Percentiles rank a stretch among this genome's conserved stretches.
Conservation (phyloP, 306 rosid genomes). For the Prinsepia uniflora region DNA sequence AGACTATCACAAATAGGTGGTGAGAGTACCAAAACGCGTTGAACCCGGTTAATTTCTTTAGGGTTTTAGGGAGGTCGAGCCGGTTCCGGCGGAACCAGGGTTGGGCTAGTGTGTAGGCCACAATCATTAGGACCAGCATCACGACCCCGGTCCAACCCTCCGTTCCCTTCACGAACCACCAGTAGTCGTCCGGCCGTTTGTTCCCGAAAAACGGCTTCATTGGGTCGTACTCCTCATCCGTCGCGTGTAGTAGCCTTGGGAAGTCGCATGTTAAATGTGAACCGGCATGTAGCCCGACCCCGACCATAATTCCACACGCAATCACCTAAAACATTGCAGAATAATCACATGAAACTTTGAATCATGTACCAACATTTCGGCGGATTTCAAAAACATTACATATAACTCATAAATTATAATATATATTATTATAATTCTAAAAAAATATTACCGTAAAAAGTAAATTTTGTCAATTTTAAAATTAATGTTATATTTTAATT, state of each 20-base stretch:
- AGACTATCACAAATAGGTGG: conserved; percentile 78
- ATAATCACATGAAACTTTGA: too few relatives aligned
- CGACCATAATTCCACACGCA: conserved; percentile 67
- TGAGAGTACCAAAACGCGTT: conserved; percentile 97
- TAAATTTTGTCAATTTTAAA: too few relatives aligned
- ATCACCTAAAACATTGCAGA: conserved; percentile 39
- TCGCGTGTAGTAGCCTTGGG: conserved; percentile 60
- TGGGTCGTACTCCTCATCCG: conserved; percentile 50
- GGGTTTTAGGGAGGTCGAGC: conserved; percentile 57
- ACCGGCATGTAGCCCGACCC: conserved; percentile 61
- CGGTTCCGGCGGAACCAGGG: conserved; percentile 78
- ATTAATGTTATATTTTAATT: too few relatives aligned
- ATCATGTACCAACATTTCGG: too few relatives aligned
- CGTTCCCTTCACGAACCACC: conserved; percentile 92
- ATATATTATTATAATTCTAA: too few relatives aligned
- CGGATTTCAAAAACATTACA: too few relatives aligned
- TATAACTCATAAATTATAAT: too few relatives aligned
- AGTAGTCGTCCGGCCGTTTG: conserved; percentile 52
- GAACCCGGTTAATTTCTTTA: conserved; percentile 75
- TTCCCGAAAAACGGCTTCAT: conserved; percentile 61
- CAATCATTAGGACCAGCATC: conserved; percentile 76
- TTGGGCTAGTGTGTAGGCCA: conserved; percentile 72
- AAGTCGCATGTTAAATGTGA: conserved; percentile 84
- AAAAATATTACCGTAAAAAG: too few relatives aligned
- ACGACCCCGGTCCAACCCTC: conserved; percentile 90